These are phyloP conservation scores for Fusarium bactridioides DNA, from an alignment of 2,329 filamentous ascomycete genomes.

Conservation along the genomic window DNA sequence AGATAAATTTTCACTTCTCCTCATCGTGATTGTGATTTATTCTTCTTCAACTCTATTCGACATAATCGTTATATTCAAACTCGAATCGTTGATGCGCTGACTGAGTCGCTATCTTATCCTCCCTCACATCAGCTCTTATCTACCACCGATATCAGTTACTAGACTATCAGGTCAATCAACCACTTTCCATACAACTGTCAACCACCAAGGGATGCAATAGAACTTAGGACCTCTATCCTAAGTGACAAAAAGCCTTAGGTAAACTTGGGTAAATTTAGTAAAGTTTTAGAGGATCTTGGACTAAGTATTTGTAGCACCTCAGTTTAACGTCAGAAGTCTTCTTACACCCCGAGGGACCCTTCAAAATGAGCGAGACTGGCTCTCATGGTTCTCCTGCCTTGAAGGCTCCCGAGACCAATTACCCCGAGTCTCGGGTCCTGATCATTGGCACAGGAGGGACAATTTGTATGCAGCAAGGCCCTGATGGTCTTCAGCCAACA, in stretches of 20 bases:
- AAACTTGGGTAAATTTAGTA: too few species aligned
- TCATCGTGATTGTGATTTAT: neutral
- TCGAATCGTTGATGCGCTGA: neutral
- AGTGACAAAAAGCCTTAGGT: too few species aligned
- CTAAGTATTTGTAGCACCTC: too few species aligned
- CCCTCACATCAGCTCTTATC: constrained; percentile 13
- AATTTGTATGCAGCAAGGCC: constrained; percentile 89
- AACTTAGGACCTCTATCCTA: too few species aligned
- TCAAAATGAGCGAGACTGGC: constrained; percentile 20
- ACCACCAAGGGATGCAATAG: neutral
- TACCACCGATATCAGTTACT: neutral
- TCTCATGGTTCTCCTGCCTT: constrained; percentile 15
- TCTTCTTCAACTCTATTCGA: neutral
- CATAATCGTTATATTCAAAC: neutral
- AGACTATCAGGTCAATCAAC: neutral
- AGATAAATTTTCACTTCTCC: constrained; percentile 19
- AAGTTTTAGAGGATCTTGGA: too few species aligned
- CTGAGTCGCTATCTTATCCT: constrained; percentile 11
- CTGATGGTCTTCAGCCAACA: constrained; percentile 81
- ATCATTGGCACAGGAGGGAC: constrained; percentile 91
- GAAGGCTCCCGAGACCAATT: constrained; percentile 41
- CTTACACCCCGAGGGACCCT: neutral
- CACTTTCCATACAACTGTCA: neutral
- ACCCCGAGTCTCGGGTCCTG: constrained; percentile 81
- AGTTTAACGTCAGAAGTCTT: too few species aligned